Base-by-base conservation (phyloP, 2,329 filamentous ascomycete species). In the Tolypocladium amazonense region DNA sequence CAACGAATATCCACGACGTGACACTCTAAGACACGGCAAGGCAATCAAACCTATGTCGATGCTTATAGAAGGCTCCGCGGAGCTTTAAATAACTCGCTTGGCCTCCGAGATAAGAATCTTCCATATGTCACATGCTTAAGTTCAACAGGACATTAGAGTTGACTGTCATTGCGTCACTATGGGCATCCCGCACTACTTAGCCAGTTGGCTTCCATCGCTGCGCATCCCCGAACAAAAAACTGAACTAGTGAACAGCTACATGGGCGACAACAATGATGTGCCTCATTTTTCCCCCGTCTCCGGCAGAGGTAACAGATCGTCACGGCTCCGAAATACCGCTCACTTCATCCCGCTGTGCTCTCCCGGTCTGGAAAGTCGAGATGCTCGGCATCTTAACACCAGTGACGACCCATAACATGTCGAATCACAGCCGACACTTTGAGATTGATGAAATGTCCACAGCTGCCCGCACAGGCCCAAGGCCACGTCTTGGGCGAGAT, bases 111-210 rank as follows among this genome's bases (percentile, higher is more conserved):
- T 9, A 38, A 5, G 37, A 38, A 3, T 6, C 35, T 3, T 38
- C 25, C 27, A 52, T 9, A 25, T 3, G 25, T 20, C 14, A 50
- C 47, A 53, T 7, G 27, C 18, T 1, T 15, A 35, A 23, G 50
- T 23, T 33, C 30, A 54, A 4, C 11, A 35, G 9, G 18, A 14
- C 56, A 47, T 25, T 57, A n/a, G 58, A 62, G 45, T 58, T 67
- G 63, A 62, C 64, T 60, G 64, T 68, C 59, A 62, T 68, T 66
- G 61, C 67, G 67, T 58, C 68, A 69, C 67, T 67, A 68, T 67
- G 60, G 54, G 63, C 69, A 68, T 59, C 56, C 60, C 62, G 59
- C 63, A 64, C 66, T 54, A 56, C 57, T 56, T 47, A 37, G 9
- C 35, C 14, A 55, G 23, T 20, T 30, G 59, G 58, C 58, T 58